phyloP scores from a whole-genome alignment of 2,329 filamentous ascomycete genomes.

The Madurella fahalii region DNA sequence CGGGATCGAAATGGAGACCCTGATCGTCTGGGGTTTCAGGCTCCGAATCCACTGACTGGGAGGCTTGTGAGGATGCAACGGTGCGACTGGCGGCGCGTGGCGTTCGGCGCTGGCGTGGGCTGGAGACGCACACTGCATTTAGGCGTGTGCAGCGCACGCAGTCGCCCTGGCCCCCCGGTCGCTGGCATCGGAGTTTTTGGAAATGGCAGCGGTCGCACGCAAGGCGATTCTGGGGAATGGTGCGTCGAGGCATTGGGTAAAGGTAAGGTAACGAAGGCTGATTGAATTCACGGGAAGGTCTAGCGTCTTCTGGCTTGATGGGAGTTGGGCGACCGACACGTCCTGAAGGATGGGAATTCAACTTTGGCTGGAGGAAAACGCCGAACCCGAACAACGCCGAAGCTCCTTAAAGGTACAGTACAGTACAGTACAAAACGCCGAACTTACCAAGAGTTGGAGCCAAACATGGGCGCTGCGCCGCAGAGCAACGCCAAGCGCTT shows the following conservation, averaged over 20 bases:
- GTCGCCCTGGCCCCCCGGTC: background rate
- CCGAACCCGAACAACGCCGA: no score
- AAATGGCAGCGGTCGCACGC: background rate
- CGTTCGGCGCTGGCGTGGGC: slow-evolving; percentile 8
- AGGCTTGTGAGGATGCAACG: background rate
- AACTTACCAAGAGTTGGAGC: no score
- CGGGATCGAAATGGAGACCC: background rate
- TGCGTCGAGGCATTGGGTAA: background rate
- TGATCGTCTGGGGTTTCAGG: background rate
- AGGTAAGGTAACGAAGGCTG: background rate
- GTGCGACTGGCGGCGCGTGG: background rate
- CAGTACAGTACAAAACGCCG: no score
- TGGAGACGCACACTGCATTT: slow-evolving; percentile 9
- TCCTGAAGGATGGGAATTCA: no score
- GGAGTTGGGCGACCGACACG: no score
- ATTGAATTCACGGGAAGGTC: no score
- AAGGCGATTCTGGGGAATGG: background rate
- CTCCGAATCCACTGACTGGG: background rate
- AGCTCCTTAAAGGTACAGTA: no score
- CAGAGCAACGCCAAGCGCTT: no score
- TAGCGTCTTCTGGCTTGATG: no score
- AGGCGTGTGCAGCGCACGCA: slow-evolving; percentile 9
- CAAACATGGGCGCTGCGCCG: no score
- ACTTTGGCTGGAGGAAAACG: no score
- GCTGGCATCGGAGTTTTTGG: slow-evolving; percentile 5